A percentile compares a stretch with the other conserved stretches of the same genome.
Conservation (phyloP, 1,284 basidiomycete genomes). For the Rhodotorula sp. region DNA sequence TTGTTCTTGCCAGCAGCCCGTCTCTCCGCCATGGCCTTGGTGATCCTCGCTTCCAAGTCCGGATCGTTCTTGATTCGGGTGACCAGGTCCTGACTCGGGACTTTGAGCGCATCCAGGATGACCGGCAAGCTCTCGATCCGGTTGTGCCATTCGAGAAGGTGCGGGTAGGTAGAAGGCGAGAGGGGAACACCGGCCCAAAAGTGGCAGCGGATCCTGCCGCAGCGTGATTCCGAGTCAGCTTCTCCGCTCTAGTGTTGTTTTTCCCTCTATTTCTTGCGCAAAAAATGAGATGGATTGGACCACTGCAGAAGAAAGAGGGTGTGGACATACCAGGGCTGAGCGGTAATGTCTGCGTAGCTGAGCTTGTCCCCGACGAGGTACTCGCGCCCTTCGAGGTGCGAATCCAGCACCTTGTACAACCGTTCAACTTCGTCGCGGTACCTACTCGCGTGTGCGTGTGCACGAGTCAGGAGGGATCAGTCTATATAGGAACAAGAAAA, state of each 20-base stretch:
- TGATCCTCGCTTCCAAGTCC: conserved; percentile 19
- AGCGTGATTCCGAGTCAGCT: too few relatives aligned
- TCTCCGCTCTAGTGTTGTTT: too few relatives aligned
- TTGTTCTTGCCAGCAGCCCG: background rate
- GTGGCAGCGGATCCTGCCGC: conserved; percentile 21
- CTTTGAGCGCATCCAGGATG: conserved; percentile 22
- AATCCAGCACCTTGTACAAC: conserved; percentile 27
- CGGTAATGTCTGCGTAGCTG: conserved; percentile 32
- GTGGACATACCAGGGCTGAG: conserved; percentile 19
- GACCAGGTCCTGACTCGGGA: conserved; percentile 27
- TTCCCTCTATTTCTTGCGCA: too few relatives aligned
- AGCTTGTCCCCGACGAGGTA: conserved; percentile 35
- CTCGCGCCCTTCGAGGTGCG: conserved; percentile 23
- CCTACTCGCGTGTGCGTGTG: background rate
- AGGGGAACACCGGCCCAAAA: conserved; percentile 31
- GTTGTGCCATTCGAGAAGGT: conserved; percentile 24
- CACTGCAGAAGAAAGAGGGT: background rate
- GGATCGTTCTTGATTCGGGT: conserved; percentile 19
- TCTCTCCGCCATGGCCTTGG: conserved; percentile 9
- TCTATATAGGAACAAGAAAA: background rate
- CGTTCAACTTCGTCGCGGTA: conserved; percentile 29
- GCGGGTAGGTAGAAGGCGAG: conserved; percentile 8
- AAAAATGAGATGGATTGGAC: too few relatives aligned
- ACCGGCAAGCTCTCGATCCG: conserved; percentile 21
- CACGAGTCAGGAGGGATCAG: too few relatives aligned